Evolutionary conservation across 345 rosid species (phyloP), one percentile per base, ranked within the genome.

Genomic region (Salix viminalis): DNA sequence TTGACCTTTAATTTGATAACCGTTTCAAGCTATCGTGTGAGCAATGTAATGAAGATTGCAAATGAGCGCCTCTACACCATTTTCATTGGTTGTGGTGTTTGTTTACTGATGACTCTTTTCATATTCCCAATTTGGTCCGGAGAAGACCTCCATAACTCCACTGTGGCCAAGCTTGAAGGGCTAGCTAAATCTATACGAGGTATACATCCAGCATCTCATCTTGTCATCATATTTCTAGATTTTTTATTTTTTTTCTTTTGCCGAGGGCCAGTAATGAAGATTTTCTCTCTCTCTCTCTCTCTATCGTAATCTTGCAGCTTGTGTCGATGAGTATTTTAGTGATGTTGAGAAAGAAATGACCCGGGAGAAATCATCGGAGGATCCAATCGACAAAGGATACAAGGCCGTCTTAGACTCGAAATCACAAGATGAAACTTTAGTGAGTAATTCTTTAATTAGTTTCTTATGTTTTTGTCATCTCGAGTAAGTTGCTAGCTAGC

Each of bases 71-170:
- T 93, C 71, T 87, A 82, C 82, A 91, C 92, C 68, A 91, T 96
- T 36, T 91, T 85, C 61, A 77, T 90, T 11, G 98, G 99, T 64
- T 90, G 96, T 16, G 97, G 84, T 2, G 84, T 91, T 32, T 91
- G 97, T 80, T 92, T 96, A 23, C 84, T 90, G 85, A 90, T 87
- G 94, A 85, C 88, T 60, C 87, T 93, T 69, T 13, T 96, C 23
- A 70, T 93, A 44, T 88, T 90, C 67, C 99, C 98, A 1, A 88
- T 72, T 79, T 96, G 98, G 99, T 93, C 99, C 0, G 93, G 97
- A 16, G 92, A 91, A 80, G 93, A 91, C 80, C 92, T 95, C 34
- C 97, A 95, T 44, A 89, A 85, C 44, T 83, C 90, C 75, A 91
- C 97, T 2, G 88, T 85, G 0, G 79, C 67, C 77, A 95, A 91